These are phyloP conservation scores for Schwanniomyces sp. DNA, from an alignment of 805 yeast species.

Conservation along the genomic window DNA sequence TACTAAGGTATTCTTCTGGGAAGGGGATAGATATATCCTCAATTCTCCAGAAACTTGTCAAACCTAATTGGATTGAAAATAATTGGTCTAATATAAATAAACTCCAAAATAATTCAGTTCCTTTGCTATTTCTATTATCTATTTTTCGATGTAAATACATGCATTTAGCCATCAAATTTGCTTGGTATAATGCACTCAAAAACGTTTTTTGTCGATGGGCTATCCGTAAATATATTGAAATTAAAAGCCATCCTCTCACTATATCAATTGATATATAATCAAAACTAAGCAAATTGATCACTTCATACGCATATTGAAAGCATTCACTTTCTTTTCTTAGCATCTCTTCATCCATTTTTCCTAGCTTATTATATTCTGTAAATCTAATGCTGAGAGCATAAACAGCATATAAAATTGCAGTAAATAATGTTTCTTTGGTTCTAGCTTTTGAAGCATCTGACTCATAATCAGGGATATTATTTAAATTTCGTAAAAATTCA, in stretches of 20 bases:
- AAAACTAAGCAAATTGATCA: background rate
- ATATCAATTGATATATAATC: background rate
- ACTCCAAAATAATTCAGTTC: background rate
- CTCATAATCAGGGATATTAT: background rate
- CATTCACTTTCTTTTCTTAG: background rate
- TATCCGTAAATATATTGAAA: background rate
- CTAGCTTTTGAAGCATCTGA: background rate
- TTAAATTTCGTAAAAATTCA: background rate
- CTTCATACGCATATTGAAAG: background rate
- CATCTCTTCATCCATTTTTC: background rate
- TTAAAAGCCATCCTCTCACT: background rate
- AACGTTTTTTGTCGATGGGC: background rate
- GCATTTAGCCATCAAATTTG: background rate
- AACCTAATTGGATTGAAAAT: background rate
- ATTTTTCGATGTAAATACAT: background rate
- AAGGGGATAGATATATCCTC: background rate
- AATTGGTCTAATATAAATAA: background rate
- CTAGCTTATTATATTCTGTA: background rate
- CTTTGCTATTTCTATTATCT: background rate
- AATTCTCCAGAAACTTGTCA: background rate
- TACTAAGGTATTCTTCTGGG: background rate
- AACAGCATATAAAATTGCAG: background rate
- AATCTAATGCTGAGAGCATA: background rate
- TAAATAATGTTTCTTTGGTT: background rate
- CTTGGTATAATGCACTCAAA: background rate